Base-by-base conservation (phyloP, 2,329 filamentous ascomycete species). In the Aspergillus proliferans region DNA sequence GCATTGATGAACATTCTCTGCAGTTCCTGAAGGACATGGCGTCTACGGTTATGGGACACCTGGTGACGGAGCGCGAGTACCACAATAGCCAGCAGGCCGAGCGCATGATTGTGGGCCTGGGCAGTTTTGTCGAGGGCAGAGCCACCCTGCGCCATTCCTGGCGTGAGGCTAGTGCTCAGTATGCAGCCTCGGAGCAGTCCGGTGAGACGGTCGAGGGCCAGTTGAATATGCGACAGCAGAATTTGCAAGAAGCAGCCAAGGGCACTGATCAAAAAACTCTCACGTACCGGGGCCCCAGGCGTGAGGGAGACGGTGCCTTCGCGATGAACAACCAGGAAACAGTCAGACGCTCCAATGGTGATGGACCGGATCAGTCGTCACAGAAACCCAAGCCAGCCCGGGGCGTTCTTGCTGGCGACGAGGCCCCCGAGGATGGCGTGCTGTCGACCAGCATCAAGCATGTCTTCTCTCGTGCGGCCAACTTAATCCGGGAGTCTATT, bases 21-120 rank as follows among this genome's bases (percentile, higher is more conserved):
- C 67, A 71, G 10, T 82, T 83, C 51, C 69, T 85, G 66, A 71
- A 76, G 48, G 79, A 82, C 42, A 78, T 83, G 67, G 72, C 76
- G 0, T 66, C 70, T 5, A 78, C 78, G 1, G 68, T 82, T 6
- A 81, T 82, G 68, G 73, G 78, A 12, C 79, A 85, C 47, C 60
- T 86, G 7, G 77, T 81, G 53, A 76, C 73, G 67, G 75, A 74
- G 2, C 67, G 76, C 22, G 70, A 75, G 7, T 72, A 74, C 4
- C 71, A 74, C 8, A 75, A 81, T 47, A 76, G 77, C 44, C 72
- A 72, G 43, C 72, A 77, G 47, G 76, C 77, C 1, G 78, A 80
- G 49, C 71, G 76, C 18, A 82, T 84, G 67, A 76, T 83, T 2
- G 72, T 76, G 14, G 78, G 77, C 0, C 64, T 82, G 6, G 76